Percentiles rank a stretch among this genome's conserved stretches.
These are phyloP conservation scores for Cladosporium sp. DNA, from an alignment of 2,329 filamentous ascomycete genomes.

Conservation along the genomic window DNA sequence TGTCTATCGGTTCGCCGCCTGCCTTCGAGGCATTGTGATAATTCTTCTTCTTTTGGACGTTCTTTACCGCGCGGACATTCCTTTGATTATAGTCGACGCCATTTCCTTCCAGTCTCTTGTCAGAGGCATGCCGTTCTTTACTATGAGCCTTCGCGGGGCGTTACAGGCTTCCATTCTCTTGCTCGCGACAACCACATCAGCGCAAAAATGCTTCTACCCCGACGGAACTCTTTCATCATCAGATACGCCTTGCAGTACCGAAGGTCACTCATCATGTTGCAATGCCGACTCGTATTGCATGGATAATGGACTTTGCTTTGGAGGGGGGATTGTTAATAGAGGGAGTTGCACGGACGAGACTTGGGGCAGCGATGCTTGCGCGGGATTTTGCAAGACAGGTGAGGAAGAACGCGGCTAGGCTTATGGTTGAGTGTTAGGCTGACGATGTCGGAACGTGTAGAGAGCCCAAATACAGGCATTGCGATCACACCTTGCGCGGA, in stretches of 20 bases:
- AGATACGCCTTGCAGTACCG: slow-evolving; percentile 7
- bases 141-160: slow-evolving; percentile 11
- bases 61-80: not conserved
- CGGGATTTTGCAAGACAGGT: slow-evolving; percentile 28
- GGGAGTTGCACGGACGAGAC: slow-evolving; percentile 31
- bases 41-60: too few relatives aligned
- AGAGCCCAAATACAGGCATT: slow-evolving; percentile 15
- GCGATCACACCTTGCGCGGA: slow-evolving; percentile 25
- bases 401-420: not conserved
- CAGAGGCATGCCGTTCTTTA: slow-evolving; percentile 13
- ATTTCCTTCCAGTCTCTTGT: not conserved
- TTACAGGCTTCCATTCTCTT: slow-evolving; percentile 12
- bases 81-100: not conserved
- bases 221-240: slow-evolving; percentile 11
- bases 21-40: too few relatives aligned
- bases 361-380: slow-evolving; percentile 28
- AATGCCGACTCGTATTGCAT: slow-evolving; percentile 27
- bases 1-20: not conserved
- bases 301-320: slow-evolving; percentile 31
- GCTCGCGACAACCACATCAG: slow-evolving; percentile 2
- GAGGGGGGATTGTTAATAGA: slow-evolving; percentile 26
- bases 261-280: slow-evolving; percentile 24
- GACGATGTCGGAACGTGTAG: slow-evolving; percentile 10
- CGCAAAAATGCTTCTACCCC: slow-evolving; percentile 13
- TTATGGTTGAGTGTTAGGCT: not conserved